phyloP scores from a whole-genome alignment of 495 filamentous ascomycete genomes.

The Hapsidospora chrysogenum region DNA sequence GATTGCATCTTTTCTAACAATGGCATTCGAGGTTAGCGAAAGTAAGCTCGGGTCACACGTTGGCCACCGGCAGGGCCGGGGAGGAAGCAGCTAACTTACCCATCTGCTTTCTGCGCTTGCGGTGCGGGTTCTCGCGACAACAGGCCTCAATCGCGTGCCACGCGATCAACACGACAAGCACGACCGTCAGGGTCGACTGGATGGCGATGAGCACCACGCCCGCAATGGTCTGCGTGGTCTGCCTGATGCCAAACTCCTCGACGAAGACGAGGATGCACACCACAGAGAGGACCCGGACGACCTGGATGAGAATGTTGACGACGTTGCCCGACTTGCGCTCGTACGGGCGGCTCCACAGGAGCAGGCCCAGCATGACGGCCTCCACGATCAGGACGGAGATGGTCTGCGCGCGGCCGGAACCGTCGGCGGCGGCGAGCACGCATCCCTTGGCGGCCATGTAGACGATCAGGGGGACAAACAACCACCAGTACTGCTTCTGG shows the following conservation, averaged over 20 bases:
- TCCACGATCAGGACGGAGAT: conserved; percentile 70
- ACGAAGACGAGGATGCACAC: conserved; percentile 86
- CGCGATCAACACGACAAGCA: conserved; percentile 76
- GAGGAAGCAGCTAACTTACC: conserved; percentile 35
- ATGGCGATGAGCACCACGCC: conserved; percentile 81
- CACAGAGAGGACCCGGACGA: conserved; percentile 85
- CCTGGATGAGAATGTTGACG: conserved; percentile 86
- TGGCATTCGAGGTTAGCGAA: neutral
- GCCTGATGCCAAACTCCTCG: conserved; percentile 74
- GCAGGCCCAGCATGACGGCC: conserved; percentile 45
- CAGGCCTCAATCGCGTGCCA: conserved; percentile 75
- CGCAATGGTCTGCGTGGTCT: conserved; percentile 86
- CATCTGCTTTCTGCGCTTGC: conserved; percentile 66
- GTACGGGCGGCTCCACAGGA: conserved; percentile 77
- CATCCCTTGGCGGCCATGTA: conserved; percentile 89
- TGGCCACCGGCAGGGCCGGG: neutral
- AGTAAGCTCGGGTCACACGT: neutral
- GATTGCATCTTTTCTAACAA: no score
- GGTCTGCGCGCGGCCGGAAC: conserved; percentile 70
- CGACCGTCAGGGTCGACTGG: conserved; percentile 67
- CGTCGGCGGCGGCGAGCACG: conserved; percentile 73
- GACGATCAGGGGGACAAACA: conserved; percentile 79
- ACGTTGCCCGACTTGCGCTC: conserved; percentile 72
- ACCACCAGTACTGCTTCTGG: conserved; percentile 87
- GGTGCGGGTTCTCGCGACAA: conserved; percentile 79